Evolutionary conservation across 176 grass and related monocot species (phyloP).

Genomic region (Luzula sylvatica): DNA sequence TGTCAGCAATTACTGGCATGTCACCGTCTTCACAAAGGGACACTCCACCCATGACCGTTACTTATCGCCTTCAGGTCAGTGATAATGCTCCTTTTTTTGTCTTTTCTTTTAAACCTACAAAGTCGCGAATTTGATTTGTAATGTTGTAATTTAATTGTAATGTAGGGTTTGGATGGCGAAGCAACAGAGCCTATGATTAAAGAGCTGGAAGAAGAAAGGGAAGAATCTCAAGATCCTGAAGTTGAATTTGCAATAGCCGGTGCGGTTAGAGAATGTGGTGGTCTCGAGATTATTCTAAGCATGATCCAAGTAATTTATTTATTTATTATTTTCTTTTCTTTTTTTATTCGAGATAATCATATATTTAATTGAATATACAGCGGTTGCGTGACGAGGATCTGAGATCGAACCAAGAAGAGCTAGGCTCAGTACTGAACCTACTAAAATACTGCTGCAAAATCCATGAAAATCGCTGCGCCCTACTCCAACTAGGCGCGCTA

Average conservation of each 20-base stretch:
- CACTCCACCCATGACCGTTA: slow-evolving; percentile 90
- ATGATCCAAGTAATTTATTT: slow-evolving; percentile 78
- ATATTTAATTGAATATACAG: slow-evolving; percentile 24
- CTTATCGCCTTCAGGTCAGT: slow-evolving; percentile 84
- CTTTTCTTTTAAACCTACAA: not conserved
- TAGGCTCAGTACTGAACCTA: slow-evolving; percentile 78
- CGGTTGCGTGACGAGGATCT: slow-evolving; percentile 67
- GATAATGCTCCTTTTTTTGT: not conserved
- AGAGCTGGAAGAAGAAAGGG: slow-evolving; percentile 97
- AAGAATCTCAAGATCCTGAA: slow-evolving; percentile 97
- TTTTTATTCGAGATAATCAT: no score
- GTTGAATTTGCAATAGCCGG: slow-evolving; percentile 94
- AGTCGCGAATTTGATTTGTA: not conserved
- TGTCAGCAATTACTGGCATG: slow-evolving; percentile 31
- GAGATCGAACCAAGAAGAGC: slow-evolving; percentile 81
- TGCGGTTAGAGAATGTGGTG: slow-evolving; percentile 83
- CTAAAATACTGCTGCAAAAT: slow-evolving; percentile 94
- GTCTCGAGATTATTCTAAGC: slow-evolving; percentile 91
- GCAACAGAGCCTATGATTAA: slow-evolving; percentile 99
- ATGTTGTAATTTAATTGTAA: slow-evolving; percentile 16
- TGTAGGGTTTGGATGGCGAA: slow-evolving; percentile 95
- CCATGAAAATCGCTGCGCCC: slow-evolving; percentile 80
- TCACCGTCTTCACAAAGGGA: slow-evolving; percentile 54
- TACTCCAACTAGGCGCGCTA: slow-evolving; percentile 59
- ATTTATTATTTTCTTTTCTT: not conserved